Evolutionary conservation across 2,329 filamentous ascomycete species (phyloP).

Genomic region (Aureobasidium namibiae): DNA sequence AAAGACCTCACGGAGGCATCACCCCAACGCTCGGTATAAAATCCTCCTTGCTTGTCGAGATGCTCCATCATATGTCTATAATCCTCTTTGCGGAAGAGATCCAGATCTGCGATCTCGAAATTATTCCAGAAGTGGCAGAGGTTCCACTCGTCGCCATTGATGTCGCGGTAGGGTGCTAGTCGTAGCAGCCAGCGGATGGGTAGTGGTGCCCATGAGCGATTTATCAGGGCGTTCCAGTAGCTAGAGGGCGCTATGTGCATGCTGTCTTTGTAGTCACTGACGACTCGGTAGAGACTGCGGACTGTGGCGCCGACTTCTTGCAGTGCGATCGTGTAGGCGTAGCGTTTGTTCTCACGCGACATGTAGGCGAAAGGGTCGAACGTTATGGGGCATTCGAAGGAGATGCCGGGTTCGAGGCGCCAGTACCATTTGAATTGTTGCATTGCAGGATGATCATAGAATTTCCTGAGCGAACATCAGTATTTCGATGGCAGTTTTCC

Average conservation of each 20-base stretch:
- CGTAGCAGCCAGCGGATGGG: conserved; percentile 36
- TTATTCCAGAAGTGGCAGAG: conserved; percentile 45
- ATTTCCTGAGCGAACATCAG: conserved; percentile 14
- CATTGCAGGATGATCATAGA: conserved; percentile 33
- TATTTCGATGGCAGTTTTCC: not conserved
- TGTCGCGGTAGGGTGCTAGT: conserved; percentile 15
- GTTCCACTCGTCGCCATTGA: conserved; percentile 35
- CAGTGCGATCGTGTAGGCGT: conserved; percentile 46
- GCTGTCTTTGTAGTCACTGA: conserved; percentile 39
- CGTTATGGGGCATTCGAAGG: conserved; percentile 43
- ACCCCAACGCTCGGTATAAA: conserved; percentile 40
- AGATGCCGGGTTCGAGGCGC: conserved; percentile 52
- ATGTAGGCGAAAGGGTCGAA: conserved; percentile 33
- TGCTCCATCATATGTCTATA: conserved; percentile 43
- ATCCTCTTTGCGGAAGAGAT: conserved; percentile 42
- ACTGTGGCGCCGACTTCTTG: conserved; percentile 39
- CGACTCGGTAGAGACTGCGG: conserved; percentile 38
- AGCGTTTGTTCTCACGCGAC: conserved; percentile 27
- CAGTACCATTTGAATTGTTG: conserved; percentile 51
- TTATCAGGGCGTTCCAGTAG: conserved; percentile 15
- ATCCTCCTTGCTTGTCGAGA: conserved; percentile 42
- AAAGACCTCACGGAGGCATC: conserved; percentile 48
- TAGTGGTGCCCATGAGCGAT: conserved; percentile 15
- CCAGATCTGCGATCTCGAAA: conserved; percentile 44
- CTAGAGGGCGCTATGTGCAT: conserved; percentile 21